phyloP scores from a whole-genome alignment of 176 grass and related monocot species.

The Zizania latifolia region DNA sequence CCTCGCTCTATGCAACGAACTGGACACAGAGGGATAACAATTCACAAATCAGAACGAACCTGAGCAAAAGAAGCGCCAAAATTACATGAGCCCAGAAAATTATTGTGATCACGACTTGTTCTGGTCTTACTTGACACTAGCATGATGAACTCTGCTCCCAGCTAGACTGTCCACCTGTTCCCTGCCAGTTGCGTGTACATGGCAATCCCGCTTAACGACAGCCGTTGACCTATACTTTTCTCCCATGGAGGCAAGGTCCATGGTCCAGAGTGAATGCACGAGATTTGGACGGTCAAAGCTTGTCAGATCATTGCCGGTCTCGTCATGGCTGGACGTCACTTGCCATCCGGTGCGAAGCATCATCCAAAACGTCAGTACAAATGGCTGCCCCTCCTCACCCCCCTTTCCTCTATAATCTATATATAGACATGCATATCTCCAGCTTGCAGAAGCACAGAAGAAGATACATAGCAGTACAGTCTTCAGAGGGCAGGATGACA shows the following conservation, averaged over 20 bases:
- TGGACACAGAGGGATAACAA: background rate
- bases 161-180: no score
- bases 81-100: background rate
- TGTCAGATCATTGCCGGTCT: background rate
- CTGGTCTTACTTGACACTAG: background rate
- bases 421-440: background rate
- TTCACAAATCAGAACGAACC: no score
- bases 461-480: background rate
- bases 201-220: background rate
- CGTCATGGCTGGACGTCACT: conserved; percentile 12
- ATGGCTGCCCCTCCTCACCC: background rate
- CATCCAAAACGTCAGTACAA: background rate
- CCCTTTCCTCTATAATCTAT: conserved; percentile 22
- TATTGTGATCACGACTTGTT: background rate
- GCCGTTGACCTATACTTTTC: background rate
- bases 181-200: background rate
- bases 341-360: background rate
- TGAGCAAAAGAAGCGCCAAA: background rate
- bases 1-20: background rate
- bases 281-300: conserved; percentile 19
- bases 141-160: no score
- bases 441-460: background rate
- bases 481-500: background rate
- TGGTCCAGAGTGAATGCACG: conserved; percentile 27
- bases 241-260: conserved; percentile 1